Conservation (phyloP, 2,329 filamentous ascomycete species). For the Hypoxylon sp. region DNA sequence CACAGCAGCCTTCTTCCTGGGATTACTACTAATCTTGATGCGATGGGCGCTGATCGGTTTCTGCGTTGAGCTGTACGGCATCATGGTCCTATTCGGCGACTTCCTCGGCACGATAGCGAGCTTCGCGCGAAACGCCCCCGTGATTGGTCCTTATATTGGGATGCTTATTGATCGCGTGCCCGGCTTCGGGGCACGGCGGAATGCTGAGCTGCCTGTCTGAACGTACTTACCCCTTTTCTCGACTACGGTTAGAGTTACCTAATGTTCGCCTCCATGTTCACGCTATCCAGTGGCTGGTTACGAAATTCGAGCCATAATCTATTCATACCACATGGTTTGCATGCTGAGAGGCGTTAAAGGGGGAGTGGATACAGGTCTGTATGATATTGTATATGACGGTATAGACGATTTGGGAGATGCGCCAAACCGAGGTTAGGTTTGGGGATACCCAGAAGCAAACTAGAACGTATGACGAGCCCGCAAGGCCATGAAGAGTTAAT, state of each 20-base stretch:
- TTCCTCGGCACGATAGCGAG: conserved; percentile 93
- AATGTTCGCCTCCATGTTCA: conserved; percentile 18
- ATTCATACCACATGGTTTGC: conserved; percentile 7
- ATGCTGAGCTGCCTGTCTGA: conserved; percentile 83
- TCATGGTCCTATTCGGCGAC: conserved; percentile 93
- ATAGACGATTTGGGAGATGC: conserved; percentile 31
- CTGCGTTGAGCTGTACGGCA: conserved; percentile 89
- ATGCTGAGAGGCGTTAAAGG: conserved; percentile 21
- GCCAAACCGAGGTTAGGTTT: conserved; percentile 27
- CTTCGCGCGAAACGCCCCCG: conserved; percentile 86
- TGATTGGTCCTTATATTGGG: conserved; percentile 89
- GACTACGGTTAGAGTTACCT: conserved; percentile 1
- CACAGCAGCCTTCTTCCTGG: conserved; percentile 86
- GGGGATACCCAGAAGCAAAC: conserved; percentile 43
- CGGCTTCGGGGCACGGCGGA: conserved; percentile 73
- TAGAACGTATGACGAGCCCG: conserved; percentile 38
- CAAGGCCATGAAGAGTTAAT: conserved; percentile 31
- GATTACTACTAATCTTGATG: conserved; percentile 86
- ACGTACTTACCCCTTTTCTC: neutral
- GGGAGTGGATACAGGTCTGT: conserved; percentile 27
- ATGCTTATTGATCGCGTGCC: conserved; percentile 74
- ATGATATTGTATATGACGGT: conserved; percentile 42
- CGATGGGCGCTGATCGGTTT: conserved; percentile 95
- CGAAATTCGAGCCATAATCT: conserved; percentile 13
- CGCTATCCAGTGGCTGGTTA: conserved; percentile 19